Evolutionary conservation across 345 rosid species (phyloP).

Genomic region (Citrus mangshanensis): DNA sequence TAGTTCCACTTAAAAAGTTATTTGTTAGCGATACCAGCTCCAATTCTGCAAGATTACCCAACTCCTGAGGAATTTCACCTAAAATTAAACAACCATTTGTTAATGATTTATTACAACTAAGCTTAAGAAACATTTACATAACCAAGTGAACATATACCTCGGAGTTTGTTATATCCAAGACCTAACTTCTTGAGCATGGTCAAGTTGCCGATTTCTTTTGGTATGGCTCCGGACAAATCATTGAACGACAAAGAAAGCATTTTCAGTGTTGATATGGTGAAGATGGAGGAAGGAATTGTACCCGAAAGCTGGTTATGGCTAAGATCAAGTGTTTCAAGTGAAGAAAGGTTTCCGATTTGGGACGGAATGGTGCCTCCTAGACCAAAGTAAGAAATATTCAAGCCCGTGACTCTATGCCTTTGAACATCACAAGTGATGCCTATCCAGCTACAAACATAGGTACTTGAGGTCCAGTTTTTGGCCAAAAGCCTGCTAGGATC

Average conservation of each 20-base stretch:
- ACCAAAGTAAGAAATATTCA: slow-evolving; percentile 10
- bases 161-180: slow-evolving; percentile 9
- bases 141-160: neutral
- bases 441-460: neutral
- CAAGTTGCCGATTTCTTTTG: too few relatives aligned
- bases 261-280: neutral
- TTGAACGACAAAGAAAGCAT: neutral
- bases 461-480: neutral
- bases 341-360: slow-evolving; percentile 3
- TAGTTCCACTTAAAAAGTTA: neutral
- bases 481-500: neutral
- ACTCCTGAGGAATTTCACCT: slow-evolving; percentile 20
- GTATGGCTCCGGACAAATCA: neutral
- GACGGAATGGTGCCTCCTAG: slow-evolving; percentile 20
- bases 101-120: too few relatives aligned
- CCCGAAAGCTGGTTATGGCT: neutral
- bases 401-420: neutral
- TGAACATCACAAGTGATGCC: slow-evolving; percentile 1
- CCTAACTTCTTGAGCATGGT: slow-evolving; percentile 6
- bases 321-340: neutral
- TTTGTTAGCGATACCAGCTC: neutral
- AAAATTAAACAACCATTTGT: too few relatives aligned
- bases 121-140: neutral
- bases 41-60: neutral
- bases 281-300: slow-evolving; percentile 1